Conservation (phyloP, 805 yeast species). For the Wickerhamiella musiphila region DNA sequence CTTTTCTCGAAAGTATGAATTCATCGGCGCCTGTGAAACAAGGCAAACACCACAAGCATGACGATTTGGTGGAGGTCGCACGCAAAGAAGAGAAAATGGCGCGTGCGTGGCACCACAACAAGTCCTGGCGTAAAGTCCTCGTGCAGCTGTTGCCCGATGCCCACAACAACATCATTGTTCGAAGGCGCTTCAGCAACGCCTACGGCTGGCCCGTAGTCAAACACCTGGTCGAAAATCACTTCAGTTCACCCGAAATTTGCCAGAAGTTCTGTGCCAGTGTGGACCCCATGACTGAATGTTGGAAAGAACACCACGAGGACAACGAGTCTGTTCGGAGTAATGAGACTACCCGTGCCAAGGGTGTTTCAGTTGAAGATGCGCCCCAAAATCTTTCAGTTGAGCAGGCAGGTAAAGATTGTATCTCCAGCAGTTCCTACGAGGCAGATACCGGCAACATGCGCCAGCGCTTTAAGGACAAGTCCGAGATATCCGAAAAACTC, state of each 20-base stretch:
- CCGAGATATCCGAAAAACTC: no score
- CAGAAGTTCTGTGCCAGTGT: background rate
- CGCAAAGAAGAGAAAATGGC: constrained; percentile 67
- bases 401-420: no score
- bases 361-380: no score
- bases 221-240: constrained; percentile 57
- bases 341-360: no score
- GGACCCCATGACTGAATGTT: background rate
- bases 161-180: constrained; percentile 78
- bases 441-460: no score
- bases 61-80: constrained; percentile 20
- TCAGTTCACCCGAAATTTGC: no score
- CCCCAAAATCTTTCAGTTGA: no score
- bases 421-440: no score
- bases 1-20: constrained; percentile 3
- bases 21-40: constrained; percentile 2
- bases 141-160: constrained; percentile 84
- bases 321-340: background rate
- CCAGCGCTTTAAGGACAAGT: no score
- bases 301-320: background rate
- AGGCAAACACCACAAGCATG: constrained; percentile 2
- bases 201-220: constrained; percentile 91
- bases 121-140: constrained; percentile 83
- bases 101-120: constrained; percentile 63
- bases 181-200: constrained; percentile 80